These are phyloP conservation scores for Pseudocercospora fuligena DNA, from an alignment of 2,329 filamentous ascomycete species.

Conservation along the genomic window DNA sequence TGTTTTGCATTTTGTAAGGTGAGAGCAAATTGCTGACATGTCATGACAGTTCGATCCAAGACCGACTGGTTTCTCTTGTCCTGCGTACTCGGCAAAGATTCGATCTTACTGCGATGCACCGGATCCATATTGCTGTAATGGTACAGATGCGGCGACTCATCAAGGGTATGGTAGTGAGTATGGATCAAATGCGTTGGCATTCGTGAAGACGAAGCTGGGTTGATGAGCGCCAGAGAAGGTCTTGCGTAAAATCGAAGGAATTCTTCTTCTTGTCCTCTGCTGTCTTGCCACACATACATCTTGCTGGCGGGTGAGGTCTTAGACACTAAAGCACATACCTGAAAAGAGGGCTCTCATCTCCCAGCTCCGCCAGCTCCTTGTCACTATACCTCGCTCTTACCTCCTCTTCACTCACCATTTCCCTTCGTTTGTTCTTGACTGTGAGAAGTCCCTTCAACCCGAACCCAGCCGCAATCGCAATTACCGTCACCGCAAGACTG, in stretches of 20 bases:
- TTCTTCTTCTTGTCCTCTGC: neutral
- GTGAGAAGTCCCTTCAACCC: neutral
- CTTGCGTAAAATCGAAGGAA: too few relatives aligned
- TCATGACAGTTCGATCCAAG: slow-evolving; percentile 63
- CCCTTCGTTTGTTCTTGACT: neutral
- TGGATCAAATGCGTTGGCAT: slow-evolving; percentile 62
- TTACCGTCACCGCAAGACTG: neutral
- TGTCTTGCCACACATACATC: neutral
- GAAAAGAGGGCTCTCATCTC: neutral
- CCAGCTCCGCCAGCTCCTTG: neutral
- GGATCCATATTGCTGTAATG: slow-evolving; percentile 64
- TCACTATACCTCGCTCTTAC: neutral
- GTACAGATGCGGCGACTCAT: slow-evolving; percentile 63
- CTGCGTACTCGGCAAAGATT: slow-evolving; percentile 58
- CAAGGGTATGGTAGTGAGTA: slow-evolving; percentile 67
- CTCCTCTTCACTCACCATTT: neutral
- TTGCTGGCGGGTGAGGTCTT: neutral
- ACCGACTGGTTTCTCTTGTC: slow-evolving; percentile 62
- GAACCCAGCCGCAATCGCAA: neutral
- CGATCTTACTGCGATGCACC: slow-evolving; percentile 67
- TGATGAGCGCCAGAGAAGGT: neutral
- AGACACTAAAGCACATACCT: neutral
- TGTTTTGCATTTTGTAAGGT: slow-evolving; percentile 19
- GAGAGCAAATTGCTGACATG: slow-evolving; percentile 1
- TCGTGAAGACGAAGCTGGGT: slow-evolving; percentile 60